Evolutionary conservation across 768 basidiomycete species (phyloP).

Genomic region (Auricularia cornea): DNA sequence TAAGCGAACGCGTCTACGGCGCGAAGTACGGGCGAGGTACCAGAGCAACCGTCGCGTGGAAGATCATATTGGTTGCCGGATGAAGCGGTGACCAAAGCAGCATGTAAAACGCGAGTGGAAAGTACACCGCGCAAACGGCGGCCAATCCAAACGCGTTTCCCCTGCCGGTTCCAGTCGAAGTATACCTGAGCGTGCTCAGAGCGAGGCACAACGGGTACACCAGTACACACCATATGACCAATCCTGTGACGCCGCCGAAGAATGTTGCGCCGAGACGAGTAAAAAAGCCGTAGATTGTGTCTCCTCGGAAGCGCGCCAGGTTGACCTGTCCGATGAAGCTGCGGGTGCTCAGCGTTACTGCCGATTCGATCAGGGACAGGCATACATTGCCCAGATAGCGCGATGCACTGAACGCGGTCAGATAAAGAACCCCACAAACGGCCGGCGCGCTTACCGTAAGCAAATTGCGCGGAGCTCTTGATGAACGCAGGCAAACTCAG

Average conservation of each 20-base stretch:
- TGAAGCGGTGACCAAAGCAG: conserved; percentile 14
- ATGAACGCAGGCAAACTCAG: too few species aligned
- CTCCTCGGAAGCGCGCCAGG: conserved; percentile 61
- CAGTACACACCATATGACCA: conserved; percentile 51
- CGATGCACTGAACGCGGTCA: conserved; percentile 14
- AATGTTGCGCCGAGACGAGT: conserved; percentile 59
- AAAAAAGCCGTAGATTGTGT: conserved; percentile 60
- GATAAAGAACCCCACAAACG: too few species aligned
- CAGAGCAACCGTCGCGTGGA: conserved; percentile 53
- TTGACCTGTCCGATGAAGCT: conserved; percentile 74
- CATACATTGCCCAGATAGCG: conserved; percentile 66
- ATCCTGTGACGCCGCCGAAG: conserved; percentile 52
- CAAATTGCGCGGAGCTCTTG: too few species aligned
- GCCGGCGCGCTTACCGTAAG: too few species aligned
- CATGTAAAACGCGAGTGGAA: conserved; percentile 19
- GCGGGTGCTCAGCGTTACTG: not conserved
- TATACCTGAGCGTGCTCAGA: conserved; percentile 41
- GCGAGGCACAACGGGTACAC: not conserved
- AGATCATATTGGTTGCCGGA: conserved; percentile 25
- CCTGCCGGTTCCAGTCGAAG: conserved; percentile 49
- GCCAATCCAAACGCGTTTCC: conserved; percentile 67
- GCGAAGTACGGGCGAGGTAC: too few species aligned
- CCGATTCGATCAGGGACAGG: not conserved
- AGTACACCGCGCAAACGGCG: conserved; percentile 48
- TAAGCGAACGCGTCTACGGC: conserved; percentile 16